Evolutionary conservation across 2,329 filamentous ascomycete genomes (phyloP).

Genomic region (Purpureocillium lavendulum): DNA sequence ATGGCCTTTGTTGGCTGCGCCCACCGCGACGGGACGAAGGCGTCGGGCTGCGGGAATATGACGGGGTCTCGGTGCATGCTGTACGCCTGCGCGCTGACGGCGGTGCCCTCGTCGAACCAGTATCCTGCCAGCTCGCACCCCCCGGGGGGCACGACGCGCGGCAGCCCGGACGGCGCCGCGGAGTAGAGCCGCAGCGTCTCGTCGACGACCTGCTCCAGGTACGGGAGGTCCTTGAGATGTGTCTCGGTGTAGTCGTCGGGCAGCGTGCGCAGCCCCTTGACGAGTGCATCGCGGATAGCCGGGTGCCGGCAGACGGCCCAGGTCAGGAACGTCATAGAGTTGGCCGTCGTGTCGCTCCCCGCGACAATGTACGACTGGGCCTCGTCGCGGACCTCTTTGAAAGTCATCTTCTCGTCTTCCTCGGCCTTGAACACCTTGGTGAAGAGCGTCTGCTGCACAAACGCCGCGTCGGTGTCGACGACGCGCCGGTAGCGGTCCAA

Average conservation of each 20-base stretch:
- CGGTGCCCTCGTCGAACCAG: constrained; percentile 28
- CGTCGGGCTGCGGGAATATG: constrained; percentile 30
- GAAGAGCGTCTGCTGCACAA: constrained; percentile 24
- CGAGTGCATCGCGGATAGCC: constrained; percentile 19
- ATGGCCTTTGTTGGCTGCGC: constrained; percentile 21
- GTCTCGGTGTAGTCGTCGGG: constrained; percentile 15
- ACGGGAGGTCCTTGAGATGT: constrained; percentile 19
- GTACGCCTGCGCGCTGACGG: constrained; percentile 33
- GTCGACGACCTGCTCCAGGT: constrained; percentile 32
- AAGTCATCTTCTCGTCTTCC: constrained; percentile 16
- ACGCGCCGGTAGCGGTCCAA: constrained; percentile 17
- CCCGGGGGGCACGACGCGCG: constrained; percentile 27
- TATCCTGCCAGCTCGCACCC: constrained; percentile 29
- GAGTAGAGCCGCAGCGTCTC: constrained; percentile 36
- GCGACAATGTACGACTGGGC: constrained; percentile 38
- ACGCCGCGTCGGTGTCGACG: constrained; percentile 10
- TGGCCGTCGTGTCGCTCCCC: constrained; percentile 43
- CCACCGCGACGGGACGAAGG: constrained; percentile 10
- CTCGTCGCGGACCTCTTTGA: constrained; percentile 27
- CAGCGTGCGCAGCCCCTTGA: constrained; percentile 25
- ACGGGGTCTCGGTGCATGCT: constrained; percentile 34
- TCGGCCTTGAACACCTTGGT: constrained; percentile 26
- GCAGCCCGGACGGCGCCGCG: constrained; percentile 29
- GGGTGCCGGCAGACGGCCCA: constrained; percentile 27
- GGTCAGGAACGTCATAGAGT: constrained; percentile 37